Conservation (phyloP, 768 basidiomycete species). For the Psilocybe subaeruginosa region DNA sequence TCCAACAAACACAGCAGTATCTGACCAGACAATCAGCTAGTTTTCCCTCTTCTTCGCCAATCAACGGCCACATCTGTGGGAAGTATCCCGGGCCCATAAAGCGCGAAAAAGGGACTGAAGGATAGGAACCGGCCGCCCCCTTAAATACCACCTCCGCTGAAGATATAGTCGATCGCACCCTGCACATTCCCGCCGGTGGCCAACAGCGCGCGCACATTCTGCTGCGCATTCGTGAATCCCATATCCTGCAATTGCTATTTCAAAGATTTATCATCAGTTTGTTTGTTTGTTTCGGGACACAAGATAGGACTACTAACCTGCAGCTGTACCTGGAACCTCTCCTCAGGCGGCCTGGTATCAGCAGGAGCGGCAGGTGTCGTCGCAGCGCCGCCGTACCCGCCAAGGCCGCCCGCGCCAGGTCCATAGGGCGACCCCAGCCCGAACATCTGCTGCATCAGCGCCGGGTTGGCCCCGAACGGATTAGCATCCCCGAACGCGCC, state of each 20-base stretch:
- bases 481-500: constrained; percentile 25
- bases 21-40: no score
- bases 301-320: constrained; percentile 49
- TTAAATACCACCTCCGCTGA: constrained; percentile 75
- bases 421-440: constrained; percentile 31
- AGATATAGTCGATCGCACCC: constrained; percentile 90
- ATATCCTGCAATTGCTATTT: constrained; percentile 88
- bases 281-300: no score
- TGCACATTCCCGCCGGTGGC: constrained; percentile 95
- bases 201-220: constrained; percentile 89
- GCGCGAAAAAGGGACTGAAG: no score
- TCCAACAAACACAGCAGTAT: no score
- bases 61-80: no score
- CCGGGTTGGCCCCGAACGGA: constrained; percentile 43
- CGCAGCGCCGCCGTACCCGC: constrained; percentile 27
- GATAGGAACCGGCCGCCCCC: no score
- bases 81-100: no score
- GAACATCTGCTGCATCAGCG: constrained; percentile 48
- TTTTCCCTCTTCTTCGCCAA: no score
- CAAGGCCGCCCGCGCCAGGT: constrained; percentile 25
- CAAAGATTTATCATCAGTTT: neutral
- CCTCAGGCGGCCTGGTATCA: constrained; percentile 82
- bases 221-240: constrained; percentile 89
- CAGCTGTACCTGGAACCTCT: constrained; percentile 87
- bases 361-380: constrained; percentile 50